Conservation (phyloP, 805 yeast species). For the Jamesozyma rosinii region DNA sequence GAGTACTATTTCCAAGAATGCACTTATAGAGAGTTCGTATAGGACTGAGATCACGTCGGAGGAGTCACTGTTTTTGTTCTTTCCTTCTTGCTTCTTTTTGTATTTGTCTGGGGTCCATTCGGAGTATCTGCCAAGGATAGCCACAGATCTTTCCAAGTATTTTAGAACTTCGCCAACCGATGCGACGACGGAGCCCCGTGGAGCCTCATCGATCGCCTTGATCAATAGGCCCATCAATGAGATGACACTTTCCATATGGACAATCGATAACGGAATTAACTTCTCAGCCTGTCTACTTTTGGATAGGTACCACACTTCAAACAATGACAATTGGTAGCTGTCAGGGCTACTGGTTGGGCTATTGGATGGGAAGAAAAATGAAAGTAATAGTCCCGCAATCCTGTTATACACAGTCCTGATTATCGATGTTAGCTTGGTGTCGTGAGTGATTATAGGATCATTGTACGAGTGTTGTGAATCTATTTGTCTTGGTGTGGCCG, state of each 20-base stretch:
- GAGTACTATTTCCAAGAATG: conserved; percentile 56
- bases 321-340: conserved; percentile 14
- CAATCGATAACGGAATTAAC: conserved; percentile 53
- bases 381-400: conserved; percentile 6
- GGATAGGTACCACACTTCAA: conserved; percentile 24
- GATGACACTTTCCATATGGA: conserved; percentile 55
- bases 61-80: conserved; percentile 14
- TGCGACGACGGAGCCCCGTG: conserved; percentile 42
- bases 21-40: conserved; percentile 55
- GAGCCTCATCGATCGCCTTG: conserved; percentile 58
- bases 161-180: conserved; percentile 52
- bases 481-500: conserved; percentile 3
- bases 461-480: conserved; percentile 13
- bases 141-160: conserved; percentile 50
- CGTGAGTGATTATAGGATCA: conserved; percentile 21
- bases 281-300: conserved; percentile 47
- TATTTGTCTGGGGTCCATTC: conserved; percentile 22
- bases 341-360: background rate
- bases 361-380: conserved; percentile 23
- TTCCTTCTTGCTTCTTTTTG: conserved; percentile 8
- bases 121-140: conserved; percentile 42
- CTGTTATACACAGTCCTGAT: conserved; percentile 8
- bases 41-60: conserved; percentile 42
- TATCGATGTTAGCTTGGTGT: conserved; percentile 17
- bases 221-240: conserved; percentile 42